Conservation (phyloP, 441 rosid genomes). For the Eutrema salsugineum region DNA sequence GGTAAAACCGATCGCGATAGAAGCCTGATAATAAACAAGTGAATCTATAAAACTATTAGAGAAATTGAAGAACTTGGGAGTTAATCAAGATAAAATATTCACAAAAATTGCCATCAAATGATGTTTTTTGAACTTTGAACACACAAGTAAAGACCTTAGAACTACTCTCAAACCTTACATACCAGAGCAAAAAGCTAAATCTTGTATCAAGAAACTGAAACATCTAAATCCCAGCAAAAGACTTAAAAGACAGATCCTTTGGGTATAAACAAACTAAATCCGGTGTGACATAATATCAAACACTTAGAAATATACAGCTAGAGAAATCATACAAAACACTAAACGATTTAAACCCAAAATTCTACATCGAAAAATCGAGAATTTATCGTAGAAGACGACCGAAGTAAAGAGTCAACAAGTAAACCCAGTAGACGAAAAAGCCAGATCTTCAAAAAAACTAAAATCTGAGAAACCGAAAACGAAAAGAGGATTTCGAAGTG, state of each 20-base stretch:
- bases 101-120: background rate
- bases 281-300: slow-evolving; percentile 8
- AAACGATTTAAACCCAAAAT: background rate
- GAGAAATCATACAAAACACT: background rate
- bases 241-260: slow-evolving; percentile 16
- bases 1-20: slow-evolving; percentile 52
- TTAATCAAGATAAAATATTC: background rate
- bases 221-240: background rate
- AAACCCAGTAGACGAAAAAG: slow-evolving; percentile 13
- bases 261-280: background rate
- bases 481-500: background rate
- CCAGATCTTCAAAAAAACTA: slow-evolving; percentile 12
- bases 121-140: background rate
- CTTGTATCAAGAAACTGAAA: background rate
- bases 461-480: background rate
- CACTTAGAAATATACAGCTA: background rate
- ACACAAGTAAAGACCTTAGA: background rate
- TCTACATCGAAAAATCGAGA: background rate
- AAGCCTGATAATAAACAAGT: slow-evolving; percentile 50
- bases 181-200: background rate
- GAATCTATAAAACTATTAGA: slow-evolving; percentile 9
- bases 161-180: background rate
- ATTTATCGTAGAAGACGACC: slow-evolving; percentile 24
- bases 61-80: background rate
- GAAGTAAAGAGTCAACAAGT: slow-evolving; percentile 20